Percentiles rank a stretch among this genome's conserved stretches.
These are phyloP conservation scores for Lentinula guzmanii DNA, from an alignment of 768 basidiomycete species.

Conservation along the genomic window DNA sequence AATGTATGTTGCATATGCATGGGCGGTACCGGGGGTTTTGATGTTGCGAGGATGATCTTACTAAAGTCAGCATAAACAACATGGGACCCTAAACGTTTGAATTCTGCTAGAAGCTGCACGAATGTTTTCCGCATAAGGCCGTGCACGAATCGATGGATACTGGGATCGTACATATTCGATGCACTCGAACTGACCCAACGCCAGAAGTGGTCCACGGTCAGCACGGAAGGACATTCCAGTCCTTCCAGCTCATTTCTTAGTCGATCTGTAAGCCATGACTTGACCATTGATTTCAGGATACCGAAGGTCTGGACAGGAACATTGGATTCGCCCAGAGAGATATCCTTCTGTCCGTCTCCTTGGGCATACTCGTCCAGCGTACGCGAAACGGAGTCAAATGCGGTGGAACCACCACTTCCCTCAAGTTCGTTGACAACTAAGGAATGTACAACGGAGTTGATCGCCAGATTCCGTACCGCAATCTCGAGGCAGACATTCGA, in stretches of 20 bases:
- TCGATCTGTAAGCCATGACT: constrained; percentile 86
- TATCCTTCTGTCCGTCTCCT: constrained; percentile 59
- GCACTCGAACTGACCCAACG: constrained; percentile 88
- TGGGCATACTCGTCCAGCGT: constrained; percentile 87
- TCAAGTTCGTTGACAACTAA: constrained; percentile 96
- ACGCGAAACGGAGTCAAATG: constrained; percentile 89
- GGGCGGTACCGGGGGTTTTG: constrained; percentile 91
- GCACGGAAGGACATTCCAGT: constrained; percentile 56
- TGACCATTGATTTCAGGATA: constrained; percentile 83
- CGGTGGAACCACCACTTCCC: constrained; percentile 88
- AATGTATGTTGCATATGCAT: constrained; percentile 95
- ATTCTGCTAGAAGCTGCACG: constrained; percentile 94
- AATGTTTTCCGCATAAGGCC: constrained; percentile 98
- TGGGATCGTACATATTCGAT: constrained; percentile 87
- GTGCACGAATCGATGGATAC: constrained; percentile 88
- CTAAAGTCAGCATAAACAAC: constrained; percentile 94
- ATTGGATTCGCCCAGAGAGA: constrained; percentile 85
- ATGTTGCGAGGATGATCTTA: constrained; percentile 84
- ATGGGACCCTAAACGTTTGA: constrained; percentile 89
- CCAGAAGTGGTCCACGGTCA: constrained; percentile 94
- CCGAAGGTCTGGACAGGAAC: constrained; percentile 83
- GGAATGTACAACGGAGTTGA: constrained; percentile 91
- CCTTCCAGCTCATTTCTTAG: constrained; percentile 62
- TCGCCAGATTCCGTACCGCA: constrained; percentile 85
- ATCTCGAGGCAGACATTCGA: constrained; percentile 91